phyloP scores from a whole-genome alignment of 495 filamentous ascomycete genomes.

The Annulohypoxylon moriforme region DNA sequence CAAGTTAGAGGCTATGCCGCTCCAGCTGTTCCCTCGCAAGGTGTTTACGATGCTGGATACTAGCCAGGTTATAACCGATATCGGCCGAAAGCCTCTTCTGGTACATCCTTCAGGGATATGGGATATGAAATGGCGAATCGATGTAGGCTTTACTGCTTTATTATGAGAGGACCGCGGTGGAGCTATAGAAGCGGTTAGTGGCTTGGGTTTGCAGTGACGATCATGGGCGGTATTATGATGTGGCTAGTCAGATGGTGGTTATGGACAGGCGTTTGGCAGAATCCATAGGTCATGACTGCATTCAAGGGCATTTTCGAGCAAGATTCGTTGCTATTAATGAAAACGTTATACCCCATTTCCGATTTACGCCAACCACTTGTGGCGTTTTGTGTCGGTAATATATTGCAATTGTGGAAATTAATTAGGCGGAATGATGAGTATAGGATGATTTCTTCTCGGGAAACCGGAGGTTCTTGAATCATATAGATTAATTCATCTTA shows the following conservation, averaged over 20 bases:
- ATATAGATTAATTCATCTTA: background rate
- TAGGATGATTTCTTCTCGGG: background rate
- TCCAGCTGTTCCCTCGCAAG: slow-evolving; percentile 46
- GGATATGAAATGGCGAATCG: slow-evolving; percentile 1
- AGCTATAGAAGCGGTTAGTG: slow-evolving; percentile 1
- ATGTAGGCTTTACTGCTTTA: background rate
- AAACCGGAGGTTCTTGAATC: too few species aligned
- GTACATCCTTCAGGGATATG: background rate
- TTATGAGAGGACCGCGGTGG: background rate
- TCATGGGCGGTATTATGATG: background rate
- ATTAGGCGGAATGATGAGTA: background rate
- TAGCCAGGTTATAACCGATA: slow-evolving; percentile 9
- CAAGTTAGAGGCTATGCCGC: slow-evolving; percentile 47
- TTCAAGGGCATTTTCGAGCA: slow-evolving; percentile 23
- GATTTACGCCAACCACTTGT: background rate
- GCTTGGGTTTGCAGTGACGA: slow-evolving; percentile 9
- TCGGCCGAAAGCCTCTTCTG: background rate
- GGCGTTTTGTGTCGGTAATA: background rate
- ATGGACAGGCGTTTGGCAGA: slow-evolving; percentile 30
- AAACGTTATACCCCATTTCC: slow-evolving; percentile 26
- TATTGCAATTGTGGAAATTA: background rate
- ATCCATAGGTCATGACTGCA: slow-evolving; percentile 39
- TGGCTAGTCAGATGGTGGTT: slow-evolving; percentile 6
- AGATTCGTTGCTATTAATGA: slow-evolving; percentile 22
- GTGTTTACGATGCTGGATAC: slow-evolving; percentile 46